Conservation (phyloP, 495 filamentous ascomycete genomes). For the Lophiotrema nucula region DNA sequence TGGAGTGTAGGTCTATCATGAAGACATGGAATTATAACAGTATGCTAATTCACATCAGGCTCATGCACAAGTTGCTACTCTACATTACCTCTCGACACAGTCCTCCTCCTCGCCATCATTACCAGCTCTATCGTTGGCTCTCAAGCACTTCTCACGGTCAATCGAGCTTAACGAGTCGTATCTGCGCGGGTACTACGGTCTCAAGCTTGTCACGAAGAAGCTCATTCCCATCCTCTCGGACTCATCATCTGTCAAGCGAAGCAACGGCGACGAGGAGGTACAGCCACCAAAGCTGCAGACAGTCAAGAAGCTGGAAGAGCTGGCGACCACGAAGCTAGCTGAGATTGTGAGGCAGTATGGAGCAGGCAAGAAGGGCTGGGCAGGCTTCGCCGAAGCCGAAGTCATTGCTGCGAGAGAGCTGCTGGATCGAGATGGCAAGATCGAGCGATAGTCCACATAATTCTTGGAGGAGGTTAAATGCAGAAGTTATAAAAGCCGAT, state of each 20-base stretch:
- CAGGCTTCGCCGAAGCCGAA: conserved; percentile 71
- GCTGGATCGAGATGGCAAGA: conserved; percentile 51
- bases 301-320: conserved; percentile 65
- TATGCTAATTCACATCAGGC: no score
- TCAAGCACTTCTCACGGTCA: conserved; percentile 82
- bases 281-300: conserved; percentile 47
- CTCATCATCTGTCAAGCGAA: conserved; percentile 32
- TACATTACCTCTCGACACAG: conserved; percentile 65
- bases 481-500: no score
- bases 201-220: conserved; percentile 62
- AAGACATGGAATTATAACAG: no score
- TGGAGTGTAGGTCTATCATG: conserved; percentile 75
- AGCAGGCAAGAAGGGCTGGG: conserved; percentile 62
- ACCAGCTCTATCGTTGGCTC: conserved; percentile 63
- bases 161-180: conserved; percentile 93
- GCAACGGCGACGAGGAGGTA: conserved; percentile 36
- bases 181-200: conserved; percentile 85
- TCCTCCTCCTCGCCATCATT: conserved; percentile 38
- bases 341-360: conserved; percentile 68
- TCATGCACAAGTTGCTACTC: conserved; percentile 83
- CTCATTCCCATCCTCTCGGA: conserved; percentile 35
- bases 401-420: conserved; percentile 74
- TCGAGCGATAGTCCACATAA: conserved; percentile 38
- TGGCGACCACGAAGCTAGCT: conserved; percentile 69
- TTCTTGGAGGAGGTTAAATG: no score